phyloP scores from a whole-genome alignment of 2,329 filamentous ascomycete genomes.

The Pseudocercospora pini-densiflorae region DNA sequence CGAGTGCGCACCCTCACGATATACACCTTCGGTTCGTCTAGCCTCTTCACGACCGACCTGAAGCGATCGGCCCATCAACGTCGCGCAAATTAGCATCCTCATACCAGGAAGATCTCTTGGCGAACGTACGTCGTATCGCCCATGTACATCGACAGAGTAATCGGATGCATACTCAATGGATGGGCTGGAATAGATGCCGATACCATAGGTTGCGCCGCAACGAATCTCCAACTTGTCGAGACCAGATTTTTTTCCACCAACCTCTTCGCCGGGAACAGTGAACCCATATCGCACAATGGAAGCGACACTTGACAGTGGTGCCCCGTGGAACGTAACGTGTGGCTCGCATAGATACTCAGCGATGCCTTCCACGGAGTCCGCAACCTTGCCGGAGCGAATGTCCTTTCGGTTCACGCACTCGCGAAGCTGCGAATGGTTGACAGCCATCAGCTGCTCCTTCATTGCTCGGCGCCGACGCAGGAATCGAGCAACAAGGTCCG shows the following conservation, averaged over 20 bases:
- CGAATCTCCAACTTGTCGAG: slow-evolving; percentile 33
- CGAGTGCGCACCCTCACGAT: slow-evolving; percentile 9
- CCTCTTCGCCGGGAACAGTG: slow-evolving; percentile 42
- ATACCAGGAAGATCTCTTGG: slow-evolving; percentile 42
- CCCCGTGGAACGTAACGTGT: slow-evolving; percentile 46
- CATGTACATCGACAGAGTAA: slow-evolving; percentile 37
- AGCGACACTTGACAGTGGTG: slow-evolving; percentile 36
- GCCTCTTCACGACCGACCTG: slow-evolving; percentile 32
- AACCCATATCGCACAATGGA: slow-evolving; percentile 54
- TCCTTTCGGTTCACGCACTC: slow-evolving; percentile 1
- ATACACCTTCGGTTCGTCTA: slow-evolving; percentile 1
- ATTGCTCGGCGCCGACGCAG: slow-evolving; percentile 8
- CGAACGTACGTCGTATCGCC: slow-evolving; percentile 27
- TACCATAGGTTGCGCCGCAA: slow-evolving; percentile 48
- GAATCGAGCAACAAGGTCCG: slow-evolving; percentile 21
- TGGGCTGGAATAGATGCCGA: slow-evolving; percentile 53
- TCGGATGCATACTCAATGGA: slow-evolving; percentile 45
- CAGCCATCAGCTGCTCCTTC: slow-evolving; percentile 3
- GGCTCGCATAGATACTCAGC: slow-evolving; percentile 45
- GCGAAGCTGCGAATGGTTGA: slow-evolving; percentile 3
- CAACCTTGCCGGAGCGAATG: not conserved
- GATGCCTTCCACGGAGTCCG: slow-evolving; percentile 37
- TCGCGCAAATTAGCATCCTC: slow-evolving; percentile 53
- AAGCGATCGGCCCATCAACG: slow-evolving; percentile 50
- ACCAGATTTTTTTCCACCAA: slow-evolving; percentile 27